Conservation (phyloP, 345 rosid genomes). For the Ceriops zippeliana region DNA sequence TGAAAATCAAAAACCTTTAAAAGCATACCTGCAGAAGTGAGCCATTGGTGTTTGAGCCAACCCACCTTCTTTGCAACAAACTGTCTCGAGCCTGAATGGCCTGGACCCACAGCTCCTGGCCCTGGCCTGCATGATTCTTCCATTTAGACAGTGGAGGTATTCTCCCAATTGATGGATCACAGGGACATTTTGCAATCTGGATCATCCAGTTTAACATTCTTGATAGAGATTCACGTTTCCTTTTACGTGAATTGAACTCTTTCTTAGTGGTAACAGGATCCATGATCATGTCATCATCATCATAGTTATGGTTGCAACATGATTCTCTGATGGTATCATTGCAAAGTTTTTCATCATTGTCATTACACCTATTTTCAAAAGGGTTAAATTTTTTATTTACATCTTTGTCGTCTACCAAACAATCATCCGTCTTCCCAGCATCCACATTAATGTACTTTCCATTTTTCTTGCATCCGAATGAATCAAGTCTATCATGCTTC, state of each 20-base stretch:
- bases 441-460: constrained; percentile 11
- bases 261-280: constrained; percentile 17
- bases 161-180: constrained; percentile 40
- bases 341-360: constrained; percentile 19
- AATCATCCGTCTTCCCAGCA: constrained; percentile 12
- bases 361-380: constrained; percentile 19
- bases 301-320: background rate
- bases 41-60: constrained; percentile 4
- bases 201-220: constrained; percentile 62
- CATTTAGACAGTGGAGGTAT: constrained; percentile 42
- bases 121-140: constrained; percentile 33
- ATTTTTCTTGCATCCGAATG: constrained; percentile 11
- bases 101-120: constrained; percentile 40
- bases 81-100: constrained; percentile 47
- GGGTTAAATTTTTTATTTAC: constrained; percentile 9
- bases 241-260: constrained; percentile 26
- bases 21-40: constrained; percentile 15
- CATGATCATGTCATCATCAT: constrained; percentile 12
- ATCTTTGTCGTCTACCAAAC: constrained; percentile 14
- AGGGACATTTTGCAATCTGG: constrained; percentile 47
- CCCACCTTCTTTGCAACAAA: constrained; percentile 33
- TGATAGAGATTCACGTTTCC: constrained; percentile 40
- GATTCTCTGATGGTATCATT: constrained; percentile 4
- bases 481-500: constrained; percentile 25
- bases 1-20: background rate